Evolutionary conservation across 164 flowering plant genomes (phyloP), one percentile per base, ranked within the genome.

Genomic region (Cinnamomum chago): DNA sequence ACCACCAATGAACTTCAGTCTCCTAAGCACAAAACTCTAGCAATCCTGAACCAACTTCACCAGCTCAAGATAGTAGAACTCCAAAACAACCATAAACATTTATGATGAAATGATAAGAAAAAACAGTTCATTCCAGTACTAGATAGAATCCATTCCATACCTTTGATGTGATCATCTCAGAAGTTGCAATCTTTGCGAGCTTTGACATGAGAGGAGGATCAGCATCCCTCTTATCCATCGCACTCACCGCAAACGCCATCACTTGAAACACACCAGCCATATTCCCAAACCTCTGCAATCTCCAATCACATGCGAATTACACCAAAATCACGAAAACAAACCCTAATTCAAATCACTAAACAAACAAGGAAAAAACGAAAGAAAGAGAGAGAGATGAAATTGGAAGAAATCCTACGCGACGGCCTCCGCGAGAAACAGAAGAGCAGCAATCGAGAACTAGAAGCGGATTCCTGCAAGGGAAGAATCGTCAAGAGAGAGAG

Each of bases 161-260:
- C 97, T 93, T 95, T 3, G 97, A 88, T 52, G 97, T 90, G 75
- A 91, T 91, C 72, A 93, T 88, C 84, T 95, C 99, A 9, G 94
- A 70, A 25, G 94, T 84, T 12, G 95, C 93, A 68, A 92, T 84
- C 80, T 91, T 95, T 3, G 97, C 92, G 5, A 95, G 85, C 84
- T 88, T 93, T 2, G 85, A 30, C 95, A 93, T 85, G 74, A 85
- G 88, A 64, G 82, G 12, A 73, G 89, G 85, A 83, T 95, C 97
- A 35, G 85, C 85, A 17, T 90, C 94, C 65, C 69, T 77, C 64
- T 76, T 72, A 64, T 88, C 87, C 80, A 95, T 75, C 1, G 89
- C 90, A 9, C 86, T 80, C 13, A 95, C 90, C 18, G 89, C 93
- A 73, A 84, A 82, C 35, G 97, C 89, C 97, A 95, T 93, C 27